Base-by-base conservation (phyloP, 2,329 filamentous ascomycete species). In the Fusarium staphyleae region DNA sequence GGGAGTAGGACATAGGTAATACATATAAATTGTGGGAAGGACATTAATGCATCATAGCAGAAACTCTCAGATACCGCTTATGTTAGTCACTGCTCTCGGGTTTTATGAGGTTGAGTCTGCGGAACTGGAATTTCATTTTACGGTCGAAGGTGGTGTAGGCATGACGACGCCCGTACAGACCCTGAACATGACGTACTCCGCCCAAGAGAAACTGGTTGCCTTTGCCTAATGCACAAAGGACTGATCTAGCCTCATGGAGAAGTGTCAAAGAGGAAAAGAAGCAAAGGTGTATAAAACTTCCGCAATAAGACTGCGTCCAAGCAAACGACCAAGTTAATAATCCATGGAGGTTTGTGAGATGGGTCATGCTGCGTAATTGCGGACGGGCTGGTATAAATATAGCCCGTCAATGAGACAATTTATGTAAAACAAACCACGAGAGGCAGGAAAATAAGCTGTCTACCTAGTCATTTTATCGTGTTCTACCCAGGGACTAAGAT, bases 381-480 rank as follows among this genome's bases (percentile, higher is more conserved):
- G 22, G 22, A 50, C 35, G 42, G 32, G 15, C 7, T 33, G 32
- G 19, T 26, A 43, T 51, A 58, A 55, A 48, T 52, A 59, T 55
- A 59, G 55, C 49, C 40, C 41, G 10, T 22, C 28, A 26, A 42
- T 12, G 34, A 26, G 40, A 32, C 30, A 29, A 36, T 37, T 45
- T 36, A 22, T 33, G 24, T n/a, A 43, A 48, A 14, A 19, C 19
- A 16, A 28, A 29, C 12, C 9, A 14, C 19, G 24, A 52, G 43
- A 57, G 32, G 11, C 30, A 45, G 28, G 32, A 24, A 13, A 2
- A 15, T n/a, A 28, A 28, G 14, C 16, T 35, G 32, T 36, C 19
- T 16, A 44, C 33, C 19, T 16, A 44, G 39, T 50, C 55, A 55
- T 45, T 40, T 44, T 3, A 3, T 32, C 29, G 29, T 14, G 5